These are phyloP conservation scores for Penicillium tannophilum DNA, from an alignment of 495 filamentous ascomycete species.

Conservation along the genomic window DNA sequence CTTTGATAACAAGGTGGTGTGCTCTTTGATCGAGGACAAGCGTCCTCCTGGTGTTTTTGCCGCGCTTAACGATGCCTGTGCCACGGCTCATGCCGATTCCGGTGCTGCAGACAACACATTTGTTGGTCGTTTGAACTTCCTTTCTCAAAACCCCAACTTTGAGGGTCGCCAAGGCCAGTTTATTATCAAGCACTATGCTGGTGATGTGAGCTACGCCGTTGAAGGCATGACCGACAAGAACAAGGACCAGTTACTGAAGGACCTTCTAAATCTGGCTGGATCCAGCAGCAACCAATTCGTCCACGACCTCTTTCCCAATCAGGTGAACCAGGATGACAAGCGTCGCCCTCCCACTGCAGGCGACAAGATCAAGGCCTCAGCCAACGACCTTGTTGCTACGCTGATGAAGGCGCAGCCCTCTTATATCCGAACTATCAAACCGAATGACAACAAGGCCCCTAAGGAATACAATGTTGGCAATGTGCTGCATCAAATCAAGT, in stretches of 20 bases:
- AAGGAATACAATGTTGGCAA: conserved; percentile 88
- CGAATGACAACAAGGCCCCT: conserved; percentile 97
- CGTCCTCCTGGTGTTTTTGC: conserved; percentile 93
- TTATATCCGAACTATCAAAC: conserved; percentile 99
- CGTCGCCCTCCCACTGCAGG: conserved; percentile 91
- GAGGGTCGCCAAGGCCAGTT: conserved; percentile 93
- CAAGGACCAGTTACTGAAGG: conserved; percentile 96
- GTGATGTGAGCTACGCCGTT: conserved; percentile 93
- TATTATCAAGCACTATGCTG: conserved; percentile 98
- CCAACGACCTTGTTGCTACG: conserved; percentile 92
- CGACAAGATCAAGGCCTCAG: conserved; percentile 95
- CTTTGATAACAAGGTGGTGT: conserved; percentile 99
- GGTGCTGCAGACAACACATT: conserved; percentile 94
- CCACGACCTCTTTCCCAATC: conserved; percentile 83
- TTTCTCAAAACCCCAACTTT: conserved; percentile 86
- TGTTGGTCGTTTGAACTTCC: conserved; percentile 84
- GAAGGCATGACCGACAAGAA: conserved; percentile 99
- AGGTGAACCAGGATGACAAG: conserved; percentile 95
- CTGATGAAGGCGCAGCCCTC: conserved; percentile 96
- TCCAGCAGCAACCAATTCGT: conserved; percentile 83
- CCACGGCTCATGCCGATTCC: conserved; percentile 93
- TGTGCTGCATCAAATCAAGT: conserved; percentile 98
- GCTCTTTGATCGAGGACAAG: conserved; percentile 92
- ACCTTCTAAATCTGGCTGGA: conserved; percentile 84
- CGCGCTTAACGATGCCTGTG: conserved; percentile 95